Conservation (phyloP, 2,329 filamentous ascomycete genomes). For the Coleophoma eucalyptorum region DNA sequence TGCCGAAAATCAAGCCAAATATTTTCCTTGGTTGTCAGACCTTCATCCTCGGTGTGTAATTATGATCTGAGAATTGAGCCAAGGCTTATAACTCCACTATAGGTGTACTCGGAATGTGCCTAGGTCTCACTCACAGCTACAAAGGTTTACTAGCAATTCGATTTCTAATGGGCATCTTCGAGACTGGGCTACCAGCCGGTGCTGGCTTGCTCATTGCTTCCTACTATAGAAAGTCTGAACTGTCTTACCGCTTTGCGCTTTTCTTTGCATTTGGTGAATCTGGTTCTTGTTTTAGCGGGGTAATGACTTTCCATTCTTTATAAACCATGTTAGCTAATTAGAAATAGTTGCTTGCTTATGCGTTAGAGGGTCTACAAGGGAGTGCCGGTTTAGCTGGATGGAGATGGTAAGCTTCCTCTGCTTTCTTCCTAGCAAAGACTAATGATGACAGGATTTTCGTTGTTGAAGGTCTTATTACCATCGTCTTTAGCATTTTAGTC, state of each 20-base stretch:
- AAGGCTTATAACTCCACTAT: not conserved
- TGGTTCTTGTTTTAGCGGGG: conserved; percentile 30
- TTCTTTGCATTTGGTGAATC: conserved; percentile 33
- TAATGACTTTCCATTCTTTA: not conserved
- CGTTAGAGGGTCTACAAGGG: conserved; percentile 34
- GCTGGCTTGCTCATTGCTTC: conserved; percentile 3
- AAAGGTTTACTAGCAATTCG: conserved; percentile 24
- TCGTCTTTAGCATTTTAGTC: conserved; percentile 6
- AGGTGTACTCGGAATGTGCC: conserved; percentile 38
- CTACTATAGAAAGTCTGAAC: conserved; percentile 25
- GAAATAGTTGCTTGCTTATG: conserved; percentile 32
- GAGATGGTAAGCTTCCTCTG: conserved; percentile 37
- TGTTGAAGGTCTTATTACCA: conserved; percentile 5
- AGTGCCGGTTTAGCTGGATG: conserved; percentile 32
- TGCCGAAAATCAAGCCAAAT: conserved; percentile 32
- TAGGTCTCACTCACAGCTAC: conserved; percentile 35
- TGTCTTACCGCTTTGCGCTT: conserved; percentile 26
- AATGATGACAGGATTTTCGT: conserved; percentile 4
- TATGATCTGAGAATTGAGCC: no score
- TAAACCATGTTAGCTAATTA: not conserved
- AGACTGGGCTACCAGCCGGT: conserved; percentile 21
- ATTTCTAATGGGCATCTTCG: conserved; percentile 20
- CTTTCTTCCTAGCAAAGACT: not conserved
- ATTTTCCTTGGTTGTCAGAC: conserved; percentile 35
- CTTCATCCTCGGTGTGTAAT: conserved; percentile 31